Conservation (phyloP, 257 asterid species). For the Gynochthodes officinalis region DNA sequence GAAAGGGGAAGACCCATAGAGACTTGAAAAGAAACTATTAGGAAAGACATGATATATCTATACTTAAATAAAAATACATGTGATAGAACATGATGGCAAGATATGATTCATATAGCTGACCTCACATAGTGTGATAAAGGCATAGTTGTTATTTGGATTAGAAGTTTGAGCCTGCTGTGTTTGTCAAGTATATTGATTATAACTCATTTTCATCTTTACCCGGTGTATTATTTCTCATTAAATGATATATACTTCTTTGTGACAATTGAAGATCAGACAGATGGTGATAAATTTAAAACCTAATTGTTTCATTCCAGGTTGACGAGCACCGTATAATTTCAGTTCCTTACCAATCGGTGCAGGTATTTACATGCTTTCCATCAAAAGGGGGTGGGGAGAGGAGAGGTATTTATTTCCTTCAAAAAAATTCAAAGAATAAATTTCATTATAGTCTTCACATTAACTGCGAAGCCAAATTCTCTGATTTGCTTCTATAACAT, state of each 20-base stretch:
- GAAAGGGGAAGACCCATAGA: no score
- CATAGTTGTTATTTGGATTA: slow-evolving; percentile 13
- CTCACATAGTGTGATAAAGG: no score
- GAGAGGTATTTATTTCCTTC: neutral
- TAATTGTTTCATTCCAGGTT: slow-evolving; percentile 55
- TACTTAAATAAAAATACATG: no score
- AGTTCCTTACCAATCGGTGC: slow-evolving; percentile 81
- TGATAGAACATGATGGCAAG: no score
- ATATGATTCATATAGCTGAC: no score
- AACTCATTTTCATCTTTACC: neutral
- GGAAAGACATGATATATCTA: no score
- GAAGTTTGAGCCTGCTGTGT: slow-evolving; percentile 11
- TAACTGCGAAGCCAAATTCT: neutral
- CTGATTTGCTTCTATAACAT: neutral
- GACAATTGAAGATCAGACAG: neutral
- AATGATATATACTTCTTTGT: neutral
- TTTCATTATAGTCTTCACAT: neutral
- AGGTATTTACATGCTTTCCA: slow-evolving; percentile 50
- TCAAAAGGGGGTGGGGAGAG: neutral
- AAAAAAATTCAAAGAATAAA: neutral
- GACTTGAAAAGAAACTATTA: no score
- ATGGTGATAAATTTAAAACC: slow-evolving; percentile 14
- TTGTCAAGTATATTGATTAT: slow-evolving; percentile 3
- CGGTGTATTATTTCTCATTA: neutral
- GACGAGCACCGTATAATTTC: slow-evolving; percentile 81